Conservation (phyloP, 805 yeast genomes). For the Saccharomycopsis sp. region DNA sequence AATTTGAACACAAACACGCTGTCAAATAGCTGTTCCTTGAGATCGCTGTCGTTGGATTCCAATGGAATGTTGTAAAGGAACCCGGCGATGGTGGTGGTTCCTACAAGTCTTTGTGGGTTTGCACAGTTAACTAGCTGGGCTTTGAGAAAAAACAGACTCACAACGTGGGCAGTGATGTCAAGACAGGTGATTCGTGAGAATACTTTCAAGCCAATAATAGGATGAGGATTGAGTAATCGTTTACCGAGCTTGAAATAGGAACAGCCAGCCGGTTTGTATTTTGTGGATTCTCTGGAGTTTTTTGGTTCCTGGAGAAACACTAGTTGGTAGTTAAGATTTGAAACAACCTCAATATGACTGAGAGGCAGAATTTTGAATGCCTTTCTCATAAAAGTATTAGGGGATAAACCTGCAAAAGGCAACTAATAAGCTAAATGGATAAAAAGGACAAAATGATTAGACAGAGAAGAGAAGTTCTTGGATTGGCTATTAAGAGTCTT, state of each 20-base stretch:
- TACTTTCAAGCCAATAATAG: constrained; percentile 2
- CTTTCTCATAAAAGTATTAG: not conserved
- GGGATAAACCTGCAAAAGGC: not conserved
- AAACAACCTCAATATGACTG: not conserved
- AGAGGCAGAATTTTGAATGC: not conserved
- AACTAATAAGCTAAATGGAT: not conserved
- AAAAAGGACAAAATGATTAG: not conserved
- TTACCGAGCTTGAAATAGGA: not conserved
- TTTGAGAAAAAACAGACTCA: constrained; percentile 1
- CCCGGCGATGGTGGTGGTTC: constrained; percentile 7
- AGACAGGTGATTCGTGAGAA: not conserved
- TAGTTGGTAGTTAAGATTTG: not conserved
- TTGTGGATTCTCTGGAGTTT: constrained; percentile 5
- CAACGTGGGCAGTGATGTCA: constrained; percentile 1
- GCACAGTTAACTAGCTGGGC: not conserved
- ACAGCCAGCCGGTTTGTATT: not conserved
- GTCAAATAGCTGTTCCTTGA: not conserved
- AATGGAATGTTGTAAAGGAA: not conserved
- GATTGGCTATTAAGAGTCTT: too few species aligned
- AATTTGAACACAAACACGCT: not conserved
- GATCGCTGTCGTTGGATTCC: not conserved
- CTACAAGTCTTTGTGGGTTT: not conserved
- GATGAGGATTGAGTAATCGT: constrained; percentile 7
- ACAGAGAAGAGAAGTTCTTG: too few species aligned
- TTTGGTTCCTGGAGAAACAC: constrained; percentile 2